Evolutionary conservation across 2,329 filamentous ascomycete species (phyloP), one percentile per base, ranked within the genome.

Genomic region (Polytolypa hystricis): DNA sequence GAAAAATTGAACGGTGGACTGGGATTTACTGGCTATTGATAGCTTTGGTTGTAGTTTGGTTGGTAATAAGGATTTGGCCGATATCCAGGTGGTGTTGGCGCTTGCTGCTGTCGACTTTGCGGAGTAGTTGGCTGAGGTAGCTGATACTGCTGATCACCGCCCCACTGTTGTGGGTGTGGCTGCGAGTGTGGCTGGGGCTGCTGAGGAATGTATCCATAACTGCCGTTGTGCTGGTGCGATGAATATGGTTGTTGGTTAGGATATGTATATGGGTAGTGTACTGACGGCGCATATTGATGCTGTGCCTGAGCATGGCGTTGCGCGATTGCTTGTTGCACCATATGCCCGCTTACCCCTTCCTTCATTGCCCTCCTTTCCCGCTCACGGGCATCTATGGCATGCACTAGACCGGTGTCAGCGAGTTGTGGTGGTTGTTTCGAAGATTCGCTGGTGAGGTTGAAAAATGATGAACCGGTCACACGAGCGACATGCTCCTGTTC

Each of bases 401-500:
- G 83, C 5, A 93, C 77, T 1, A 94, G 66, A 0, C 81, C 79
- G 15, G 64, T 63, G 1, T 74, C 73, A 20, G 57, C 54, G 28
- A 62, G 54, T 11, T 53, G 70, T 55, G 67, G 61, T 37, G 65
- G 64, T 29, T 64, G 60, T 41, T 69, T 71, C 43, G 65, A 65
- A 34, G 68, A 67, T 33, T 71, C 71, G 25, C 54, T 59, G 4
- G 71, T 72, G 54, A 93, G 65, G 40, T 73, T 77, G 48, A 93
- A 73, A 33, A 93, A 65, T 0, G 86, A 82, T 0, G 77, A 78
- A 1, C 83, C 82, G 0, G 85, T 93, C 47, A 84, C 69, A 25
- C 82, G 76, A 7, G 86, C 83, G n/a, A 93, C 73, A 47, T 93
- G 81, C 59, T 93, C 84, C 55, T 93, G 86, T 57, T 94, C 86